Base-by-base conservation (phyloP, 305 asterid genomes). In the Fraxinus sp. region DNA sequence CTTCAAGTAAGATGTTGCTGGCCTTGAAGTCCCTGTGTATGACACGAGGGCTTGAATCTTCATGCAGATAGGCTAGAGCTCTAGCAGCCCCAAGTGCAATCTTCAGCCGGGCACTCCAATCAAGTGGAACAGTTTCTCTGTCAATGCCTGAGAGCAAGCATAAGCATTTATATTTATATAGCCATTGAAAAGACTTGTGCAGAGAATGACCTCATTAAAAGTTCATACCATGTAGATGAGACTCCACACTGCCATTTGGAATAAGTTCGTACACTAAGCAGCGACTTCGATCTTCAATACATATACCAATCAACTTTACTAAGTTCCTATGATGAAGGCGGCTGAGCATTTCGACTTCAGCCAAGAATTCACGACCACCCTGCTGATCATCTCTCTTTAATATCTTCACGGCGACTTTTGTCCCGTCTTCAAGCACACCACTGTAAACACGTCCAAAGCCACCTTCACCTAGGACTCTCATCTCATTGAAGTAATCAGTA, bases 41-140 rank as follows among this genome's bases (percentile, higher is more conserved):
- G 87, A 96, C 98, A 33, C 94, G 95, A 0, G 99, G 99, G 85
- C 92, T 92, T 35, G 99, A 96, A 85, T 96, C 99, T 88, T 96
- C 99, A n/a, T 96, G 99, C 87, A 96, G 87, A 88, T 96, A 96
- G 57, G 98, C 95, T 76, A 96, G 90, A 84, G 93, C 99, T 72
- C 99, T 92, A 85, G 98, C 99, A 74, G 99, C 93, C 77, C 98
- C 99, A 49, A 96, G 96, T 30, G 99, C 99, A 86, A 96, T 94
- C 90, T 92, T 97, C 78, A 97, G 81, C 70, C 98, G 92, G 41
- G 96, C 92, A 86, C 88, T 81, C 99, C 99, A 94, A 79, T 92
- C 93, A 49, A 97, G 97, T 28, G 98, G 97, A 79, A 94, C 90
- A 59, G 84, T 84, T 78, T 91, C 97, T 85, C 88, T 91, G 89